Evolutionary conservation across 805 yeast species (phyloP), one percentile per base, ranked within the genome.

Genomic region (Candida bentonensis): DNA sequence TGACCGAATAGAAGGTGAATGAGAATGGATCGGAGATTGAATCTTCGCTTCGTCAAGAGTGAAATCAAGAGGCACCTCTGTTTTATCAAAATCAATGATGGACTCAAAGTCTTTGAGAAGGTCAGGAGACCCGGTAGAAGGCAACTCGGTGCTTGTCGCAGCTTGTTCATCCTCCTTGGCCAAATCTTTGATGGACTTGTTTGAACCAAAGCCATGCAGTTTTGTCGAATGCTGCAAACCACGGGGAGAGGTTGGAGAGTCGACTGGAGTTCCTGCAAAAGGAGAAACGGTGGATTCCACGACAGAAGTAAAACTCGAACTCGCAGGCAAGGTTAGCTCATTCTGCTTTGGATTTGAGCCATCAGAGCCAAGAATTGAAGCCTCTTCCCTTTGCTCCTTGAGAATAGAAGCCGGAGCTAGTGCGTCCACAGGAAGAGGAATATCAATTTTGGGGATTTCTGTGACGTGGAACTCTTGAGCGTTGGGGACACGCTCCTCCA

Each of bases 401-500:
- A 25, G 13, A 25, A 25, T 25, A 13, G 27, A 25, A 25, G 27
- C 7, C 13, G 27, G 27, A 13, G 11, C 27, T 9, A 25, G 7
- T 7, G 7, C 27, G 7, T 25, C 27, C 11, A 7, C 13, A 13
- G 27, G 27, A 13, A 25, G 27, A 7, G 13, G 13, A 25, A 25
- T 13, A 25, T 25, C 27, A 7, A 25, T 9, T 9, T 9, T 25
- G 13, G 27, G 27, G 27, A 25, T 13, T 25, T 7, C 21, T 34
- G 44, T 23, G 15, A 54, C 53, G 26, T 57, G 54, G 20, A 59
- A 52, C 42, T 57, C 60, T 2, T 54, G 49, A 13, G 61, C 55
- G 44, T 57, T 53, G 20, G 63, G 62, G 5, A 59, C 57, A 3
- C 44, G 44, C 26, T 54, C 57, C 20, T 56, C 57, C n/a, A 9